phyloP scores from a whole-genome alignment of 1,139 yeast genomes.

The Saccharomycopsis crataegensis region DNA sequence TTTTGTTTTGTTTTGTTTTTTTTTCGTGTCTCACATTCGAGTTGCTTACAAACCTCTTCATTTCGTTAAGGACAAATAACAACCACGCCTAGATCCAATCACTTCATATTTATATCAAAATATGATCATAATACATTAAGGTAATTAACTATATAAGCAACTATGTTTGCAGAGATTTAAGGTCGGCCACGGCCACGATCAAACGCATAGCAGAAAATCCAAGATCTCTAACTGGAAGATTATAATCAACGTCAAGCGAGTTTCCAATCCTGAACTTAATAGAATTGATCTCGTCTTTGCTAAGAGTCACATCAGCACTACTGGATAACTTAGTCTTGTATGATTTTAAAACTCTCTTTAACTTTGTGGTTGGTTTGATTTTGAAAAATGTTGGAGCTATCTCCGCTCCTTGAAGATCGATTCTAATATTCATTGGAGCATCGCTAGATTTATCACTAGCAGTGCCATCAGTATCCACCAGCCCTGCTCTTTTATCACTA shows the following conservation, averaged over 20 bases:
- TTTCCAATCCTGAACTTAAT: constrained; percentile 11
- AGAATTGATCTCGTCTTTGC: constrained; percentile 1
- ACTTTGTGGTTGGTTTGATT: constrained; percentile 16
- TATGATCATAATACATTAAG: too few relatives aligned
- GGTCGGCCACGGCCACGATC: neutral
- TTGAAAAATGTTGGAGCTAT: constrained; percentile 13
- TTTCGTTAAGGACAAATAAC: too few relatives aligned
- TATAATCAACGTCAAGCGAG: constrained; percentile 7
- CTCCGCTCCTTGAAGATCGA: constrained; percentile 10
- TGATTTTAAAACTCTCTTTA: constrained; percentile 15
- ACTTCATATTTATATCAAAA: too few relatives aligned
- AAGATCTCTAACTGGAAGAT: neutral
- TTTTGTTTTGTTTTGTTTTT: too few relatives aligned
- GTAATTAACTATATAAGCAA: too few relatives aligned
- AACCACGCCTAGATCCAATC: too few relatives aligned
- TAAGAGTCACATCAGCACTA: neutral
- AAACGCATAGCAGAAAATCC: neutral
- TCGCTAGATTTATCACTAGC: neutral
- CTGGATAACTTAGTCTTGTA: constrained; percentile 9
- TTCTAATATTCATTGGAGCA: constrained; percentile 14
- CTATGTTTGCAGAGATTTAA: too few relatives aligned
- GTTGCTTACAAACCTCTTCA: too few relatives aligned
- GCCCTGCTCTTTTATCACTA: neutral
- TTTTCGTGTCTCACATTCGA: too few relatives aligned
- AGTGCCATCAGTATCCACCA: neutral